phyloP scores from a whole-genome alignment of 306 rosid genomes.

The Carpinus fangiana region DNA sequence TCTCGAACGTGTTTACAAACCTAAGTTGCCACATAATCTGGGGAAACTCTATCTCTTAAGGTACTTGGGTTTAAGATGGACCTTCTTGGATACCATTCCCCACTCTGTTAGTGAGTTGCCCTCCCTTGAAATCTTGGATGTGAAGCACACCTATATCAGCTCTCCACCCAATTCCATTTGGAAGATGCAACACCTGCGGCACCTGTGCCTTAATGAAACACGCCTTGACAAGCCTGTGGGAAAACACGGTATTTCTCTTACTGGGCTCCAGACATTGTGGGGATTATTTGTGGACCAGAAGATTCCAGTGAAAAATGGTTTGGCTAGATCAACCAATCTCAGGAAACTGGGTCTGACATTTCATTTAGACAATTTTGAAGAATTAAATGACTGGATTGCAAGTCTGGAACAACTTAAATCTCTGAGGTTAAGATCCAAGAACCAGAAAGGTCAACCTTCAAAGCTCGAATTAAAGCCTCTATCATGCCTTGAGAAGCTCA shows the following conservation, averaged over 20 bases:
- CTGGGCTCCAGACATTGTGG: not conserved
- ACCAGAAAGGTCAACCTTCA: not conserved
- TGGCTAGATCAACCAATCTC: not conserved
- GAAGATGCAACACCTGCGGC: not conserved
- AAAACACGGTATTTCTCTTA: not conserved
- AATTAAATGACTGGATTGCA: not conserved
- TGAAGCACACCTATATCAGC: slow-evolving; percentile 7
- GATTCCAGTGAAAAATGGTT: not conserved
- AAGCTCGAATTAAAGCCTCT: not conserved
- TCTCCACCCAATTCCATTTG: not conserved
- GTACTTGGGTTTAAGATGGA: not conserved
- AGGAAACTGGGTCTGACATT: not conserved
- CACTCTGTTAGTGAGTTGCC: not conserved
- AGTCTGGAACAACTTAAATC: not conserved
- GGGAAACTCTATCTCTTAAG: not conserved
- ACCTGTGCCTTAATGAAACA: not conserved
- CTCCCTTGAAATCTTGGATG: not conserved
- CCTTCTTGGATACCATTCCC: not conserved
- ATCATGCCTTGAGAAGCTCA: not conserved
- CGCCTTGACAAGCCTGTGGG: not conserved
- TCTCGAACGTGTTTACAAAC: not conserved
- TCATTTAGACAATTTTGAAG: not conserved
- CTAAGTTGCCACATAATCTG: not conserved
- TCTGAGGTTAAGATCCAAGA: not conserved
- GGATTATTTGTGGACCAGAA: not conserved